phyloP scores from a whole-genome alignment of 495 filamentous ascomycete species.

The Saxophila tyrrhenica region DNA sequence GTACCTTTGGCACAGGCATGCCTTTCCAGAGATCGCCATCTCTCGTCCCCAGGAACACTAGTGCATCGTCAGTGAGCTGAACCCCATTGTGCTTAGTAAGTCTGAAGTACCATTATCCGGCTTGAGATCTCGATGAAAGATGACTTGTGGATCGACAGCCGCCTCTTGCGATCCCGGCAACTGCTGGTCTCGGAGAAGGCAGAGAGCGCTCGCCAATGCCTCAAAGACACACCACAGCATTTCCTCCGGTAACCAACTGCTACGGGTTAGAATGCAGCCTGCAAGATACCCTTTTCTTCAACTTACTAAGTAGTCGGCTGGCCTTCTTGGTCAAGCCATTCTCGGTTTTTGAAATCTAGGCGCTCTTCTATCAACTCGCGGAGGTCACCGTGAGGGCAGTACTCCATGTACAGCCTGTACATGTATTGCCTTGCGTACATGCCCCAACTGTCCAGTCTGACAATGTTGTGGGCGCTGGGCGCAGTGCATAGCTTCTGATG shows the following conservation, averaged over 20 bases:
- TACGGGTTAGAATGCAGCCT: not conserved
- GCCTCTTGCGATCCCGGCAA: not conserved
- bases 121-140: not conserved
- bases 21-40: not conserved
- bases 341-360: not conserved
- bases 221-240: constrained; percentile 1
- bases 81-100: not conserved
- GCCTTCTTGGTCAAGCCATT: not conserved
- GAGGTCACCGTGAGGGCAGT: not conserved
- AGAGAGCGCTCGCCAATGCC: not conserved
- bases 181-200: not conserved
- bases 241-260: not conserved
- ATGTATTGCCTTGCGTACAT: not conserved
- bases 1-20: not conserved
- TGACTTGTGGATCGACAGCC: not conserved
- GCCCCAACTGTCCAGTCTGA: not conserved
- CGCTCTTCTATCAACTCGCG: not conserved
- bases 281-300: not conserved
- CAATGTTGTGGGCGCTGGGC: not conserved
- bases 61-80: not conserved
- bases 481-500: not conserved
- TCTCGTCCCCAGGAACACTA: not conserved
- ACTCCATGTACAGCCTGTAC: not conserved
- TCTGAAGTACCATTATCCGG: not conserved
- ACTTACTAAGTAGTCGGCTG: not conserved